Evolutionary conservation across 169 alveolate species (phyloP).

Genomic region (Babesia ovis): DNA sequence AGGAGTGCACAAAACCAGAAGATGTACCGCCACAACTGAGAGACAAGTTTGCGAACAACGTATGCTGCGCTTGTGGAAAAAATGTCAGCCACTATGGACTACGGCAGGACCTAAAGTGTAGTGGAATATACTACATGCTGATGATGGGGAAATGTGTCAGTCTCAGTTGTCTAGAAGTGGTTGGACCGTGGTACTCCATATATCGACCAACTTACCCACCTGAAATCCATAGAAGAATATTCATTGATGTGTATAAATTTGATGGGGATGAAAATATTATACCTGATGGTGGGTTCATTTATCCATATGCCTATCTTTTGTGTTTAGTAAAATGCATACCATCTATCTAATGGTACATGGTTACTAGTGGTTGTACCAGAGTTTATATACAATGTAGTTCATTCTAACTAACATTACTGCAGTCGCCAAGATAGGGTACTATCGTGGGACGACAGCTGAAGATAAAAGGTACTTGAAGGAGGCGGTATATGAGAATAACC

Average conservation of each 20-base stretch:
- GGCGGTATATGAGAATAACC: slow-evolving; percentile 18
- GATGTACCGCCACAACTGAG: slow-evolving; percentile 18
- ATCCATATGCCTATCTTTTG: too few relatives aligned
- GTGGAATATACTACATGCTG: neutral
- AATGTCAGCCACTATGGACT: slow-evolving; percentile 26
- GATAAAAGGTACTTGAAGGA: slow-evolving; percentile 9
- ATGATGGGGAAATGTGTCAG: slow-evolving; percentile 26
- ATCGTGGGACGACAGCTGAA: neutral
- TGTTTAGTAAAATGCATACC: too few relatives aligned
- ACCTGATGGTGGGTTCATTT: slow-evolving; percentile 69
- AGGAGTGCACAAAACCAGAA: slow-evolving; percentile 14
- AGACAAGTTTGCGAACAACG: neutral
- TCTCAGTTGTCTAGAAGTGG: slow-evolving; percentile 50
- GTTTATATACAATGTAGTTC: neutral
- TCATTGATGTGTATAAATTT: slow-evolving; percentile 41
- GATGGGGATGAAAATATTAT: slow-evolving; percentile 39
- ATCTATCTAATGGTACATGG: too few relatives aligned
- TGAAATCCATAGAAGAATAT: slow-evolving; percentile 9
- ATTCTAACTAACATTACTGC: too few relatives aligned
- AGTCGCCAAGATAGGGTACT: slow-evolving; percentile 27
- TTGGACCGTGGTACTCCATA: slow-evolving; percentile 65
- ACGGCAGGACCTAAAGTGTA: slow-evolving; percentile 34
- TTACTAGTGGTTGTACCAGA: neutral
- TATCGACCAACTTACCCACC: slow-evolving; percentile 59
- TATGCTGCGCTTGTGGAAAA: slow-evolving; percentile 46